These are phyloP conservation scores for Oidium heveae DNA, from an alignment of 2,329 filamentous ascomycete species.

Conservation along the genomic window DNA sequence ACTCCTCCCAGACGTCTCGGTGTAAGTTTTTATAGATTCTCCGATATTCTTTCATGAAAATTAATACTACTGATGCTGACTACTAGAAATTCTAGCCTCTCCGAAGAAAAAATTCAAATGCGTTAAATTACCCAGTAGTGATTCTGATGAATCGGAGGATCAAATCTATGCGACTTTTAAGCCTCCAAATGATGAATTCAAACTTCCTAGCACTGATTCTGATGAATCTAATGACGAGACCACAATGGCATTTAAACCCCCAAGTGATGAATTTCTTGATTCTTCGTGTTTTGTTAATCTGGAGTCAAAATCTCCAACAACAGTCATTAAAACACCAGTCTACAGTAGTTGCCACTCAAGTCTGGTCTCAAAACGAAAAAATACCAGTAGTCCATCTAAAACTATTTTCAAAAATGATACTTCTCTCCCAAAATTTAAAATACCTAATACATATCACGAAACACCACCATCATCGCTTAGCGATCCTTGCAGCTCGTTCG, in stretches of 20 bases:
- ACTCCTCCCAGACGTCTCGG: not conserved
- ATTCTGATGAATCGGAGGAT: not conserved
- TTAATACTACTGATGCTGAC: not conserved
- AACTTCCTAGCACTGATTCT: not conserved
- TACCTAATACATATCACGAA: not conserved
- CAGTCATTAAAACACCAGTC: not conserved
- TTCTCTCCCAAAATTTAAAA: not conserved
- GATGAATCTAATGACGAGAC: not conserved
- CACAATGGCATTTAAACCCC: too few relatives aligned
- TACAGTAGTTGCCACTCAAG: not conserved
- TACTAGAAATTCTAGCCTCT: not conserved
- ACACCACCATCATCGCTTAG: not conserved
- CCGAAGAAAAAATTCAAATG: not conserved
- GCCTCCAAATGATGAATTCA: not conserved
- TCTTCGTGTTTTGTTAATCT: too few relatives aligned
- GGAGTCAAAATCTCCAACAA: too few relatives aligned
- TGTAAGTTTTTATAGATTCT: not conserved
- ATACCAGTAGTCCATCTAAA: not conserved
- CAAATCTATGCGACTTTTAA: not conserved
- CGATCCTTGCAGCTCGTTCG: not conserved
- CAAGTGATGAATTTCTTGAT: too few relatives aligned
- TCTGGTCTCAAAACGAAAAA: not conserved
- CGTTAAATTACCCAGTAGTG: not conserved
- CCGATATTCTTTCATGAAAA: not conserved
- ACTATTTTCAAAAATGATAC: not conserved